These are phyloP conservation scores for Candida verbasci DNA, from an alignment of 805 yeast genomes.

Conservation along the genomic window DNA sequence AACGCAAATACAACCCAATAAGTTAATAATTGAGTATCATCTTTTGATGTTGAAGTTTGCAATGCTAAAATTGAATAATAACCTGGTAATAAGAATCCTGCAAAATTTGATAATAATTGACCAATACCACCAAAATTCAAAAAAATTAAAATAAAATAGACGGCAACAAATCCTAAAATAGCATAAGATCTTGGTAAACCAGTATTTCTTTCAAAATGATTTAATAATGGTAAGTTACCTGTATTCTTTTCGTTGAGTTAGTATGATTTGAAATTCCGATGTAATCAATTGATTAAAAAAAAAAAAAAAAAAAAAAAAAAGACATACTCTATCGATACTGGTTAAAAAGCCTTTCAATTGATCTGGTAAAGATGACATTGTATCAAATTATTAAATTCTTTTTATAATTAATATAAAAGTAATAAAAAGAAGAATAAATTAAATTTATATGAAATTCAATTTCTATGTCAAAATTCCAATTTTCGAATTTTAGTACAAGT, in stretches of 20 bases:
- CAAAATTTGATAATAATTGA: constrained; percentile 86
- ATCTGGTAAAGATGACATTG: constrained; percentile 39
- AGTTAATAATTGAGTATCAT: constrained; percentile 85
- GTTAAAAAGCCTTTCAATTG: constrained; percentile 46
- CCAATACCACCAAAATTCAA: constrained; percentile 94
- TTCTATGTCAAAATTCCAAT: no score
- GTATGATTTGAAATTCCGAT: no score
- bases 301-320: no score
- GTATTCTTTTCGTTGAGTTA: no score
- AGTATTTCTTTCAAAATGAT: constrained; percentile 38
- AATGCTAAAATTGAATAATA: constrained; percentile 84
- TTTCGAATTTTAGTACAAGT: no score
- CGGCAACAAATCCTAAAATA: constrained; percentile 56
- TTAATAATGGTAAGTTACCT: constrained; percentile 24
- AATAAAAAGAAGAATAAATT: no score
- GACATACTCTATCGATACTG: constrained; percentile 44
- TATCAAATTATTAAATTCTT: no score
- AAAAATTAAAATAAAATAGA: constrained; percentile 76
- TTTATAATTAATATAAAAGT: no score
- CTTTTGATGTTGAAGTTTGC: constrained; percentile 60
- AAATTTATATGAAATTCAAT: no score
- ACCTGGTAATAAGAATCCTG: constrained; percentile 88
- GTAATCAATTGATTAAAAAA: no score
- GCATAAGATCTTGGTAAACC: constrained; percentile 82
- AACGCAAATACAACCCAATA: constrained; percentile 99